Conservation (phyloP, 208 protist genomes). For the Phytomonas francai region DNA sequence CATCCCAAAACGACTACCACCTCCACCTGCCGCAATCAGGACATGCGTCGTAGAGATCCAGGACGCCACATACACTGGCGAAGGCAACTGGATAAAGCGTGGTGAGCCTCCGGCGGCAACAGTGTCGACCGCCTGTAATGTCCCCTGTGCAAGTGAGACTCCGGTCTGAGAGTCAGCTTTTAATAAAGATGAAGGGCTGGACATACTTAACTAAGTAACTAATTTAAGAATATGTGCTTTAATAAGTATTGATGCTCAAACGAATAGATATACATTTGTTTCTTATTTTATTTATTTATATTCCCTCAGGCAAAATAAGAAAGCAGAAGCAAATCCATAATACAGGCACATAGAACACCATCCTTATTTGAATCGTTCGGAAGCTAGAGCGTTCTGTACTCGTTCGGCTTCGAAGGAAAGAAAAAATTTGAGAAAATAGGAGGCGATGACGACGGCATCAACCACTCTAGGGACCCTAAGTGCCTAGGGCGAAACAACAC, state of each 20-base stretch:
- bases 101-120: conserved; percentile 31
- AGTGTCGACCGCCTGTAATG: conserved; percentile 23
- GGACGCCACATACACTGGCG: conserved; percentile 65
- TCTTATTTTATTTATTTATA: background rate
- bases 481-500: background rate
- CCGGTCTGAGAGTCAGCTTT: background rate
- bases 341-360: background rate
- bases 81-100: conserved; percentile 60
- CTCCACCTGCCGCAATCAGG: conserved; percentile 69
- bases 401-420: background rate
- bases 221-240: background rate
- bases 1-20: conserved; percentile 80
- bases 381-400: background rate
- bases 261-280: background rate
- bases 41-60: conserved; percentile 58
- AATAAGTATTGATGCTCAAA: background rate
- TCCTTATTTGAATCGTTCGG: background rate
- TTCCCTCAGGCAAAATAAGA: background rate
- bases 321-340: background rate
- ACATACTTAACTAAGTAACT: background rate
- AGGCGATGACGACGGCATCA: background rate
- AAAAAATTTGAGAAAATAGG: background rate
- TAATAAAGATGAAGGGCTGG: background rate
- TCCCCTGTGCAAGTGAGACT: background rate
- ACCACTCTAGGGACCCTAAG: background rate